Evolutionary conservation across 352 stramenopile species (phyloP), one percentile per base, ranked within the genome.

Genomic region (Blastocystis sp.): DNA sequence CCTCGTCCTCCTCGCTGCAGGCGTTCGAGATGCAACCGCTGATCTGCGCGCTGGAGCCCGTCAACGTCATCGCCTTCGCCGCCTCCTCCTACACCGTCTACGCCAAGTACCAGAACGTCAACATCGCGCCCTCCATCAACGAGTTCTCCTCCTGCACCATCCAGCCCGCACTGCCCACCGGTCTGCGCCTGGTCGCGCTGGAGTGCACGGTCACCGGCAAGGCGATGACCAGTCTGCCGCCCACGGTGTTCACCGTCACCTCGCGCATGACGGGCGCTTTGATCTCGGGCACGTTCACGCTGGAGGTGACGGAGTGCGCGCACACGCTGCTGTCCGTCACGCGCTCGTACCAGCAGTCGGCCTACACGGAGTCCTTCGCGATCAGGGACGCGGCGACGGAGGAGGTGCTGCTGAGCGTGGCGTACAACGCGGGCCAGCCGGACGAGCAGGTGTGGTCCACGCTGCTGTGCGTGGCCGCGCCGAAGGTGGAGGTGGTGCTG

Each of bases 81-180:
- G 24, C n/a, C 10, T 2, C 54, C 7, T 40, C 11, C 57, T 84
- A 84, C 28, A 38, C 52, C 17, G n/a, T 69, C 10, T 84, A 57
- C 24, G 74, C 74, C 54, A n/a, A n/a, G 17, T 84, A 84, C 66
- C 52, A 69, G 21, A 21, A 34, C 17, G 74, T 69, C 2, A 43
- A 43, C 19, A 84, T 84, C 61, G 14, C 9, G n/a, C 74, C 74
- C 3, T 11, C 40, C 14, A 14, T 57, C 10, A 84, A 19, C 17
- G 74, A 84, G 42, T 84, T 62, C n/a, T n/a, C n/a, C 19, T 38
- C 40, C 0, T 84, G 74, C n/a, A 19, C 17, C 21, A n/a, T 84
- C 24, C 24, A 6, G 9, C 54, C 74, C 1, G 2, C 38, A 19
- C 52, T 84, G 45, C 74, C 74, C n/a, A 10, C 40, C 19, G 74